Base-by-base conservation (phyloP, 106 monocot species). In the Phalaenopsis equestris region DNA sequence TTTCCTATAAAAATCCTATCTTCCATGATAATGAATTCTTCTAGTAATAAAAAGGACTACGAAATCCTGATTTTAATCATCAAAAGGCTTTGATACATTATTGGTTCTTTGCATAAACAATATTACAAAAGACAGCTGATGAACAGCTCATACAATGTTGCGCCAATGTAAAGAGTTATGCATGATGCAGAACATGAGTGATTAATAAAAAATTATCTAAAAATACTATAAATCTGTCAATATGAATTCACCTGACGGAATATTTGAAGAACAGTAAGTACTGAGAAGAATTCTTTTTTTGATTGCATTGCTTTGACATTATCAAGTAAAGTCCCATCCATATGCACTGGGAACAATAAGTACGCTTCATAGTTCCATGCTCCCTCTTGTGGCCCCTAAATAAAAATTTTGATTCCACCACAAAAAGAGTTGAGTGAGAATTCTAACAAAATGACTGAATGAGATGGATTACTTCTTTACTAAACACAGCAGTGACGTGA, bases 281-380 rank as follows among this genome's bases (percentile, higher is more conserved):
- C 86, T 6, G 90, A 43, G 57, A 84, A 93, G 78, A 87, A 88
- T 67, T 93, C 90, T 81, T 90, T 90, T 80, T 88, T 93, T 47
- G 80, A 39, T 75, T 85, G 88, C 93, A 93, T 88, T 72, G 47
- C 55, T 61, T 83, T 85, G 43, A 81, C 76, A 84, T 83, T 85
- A 73, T 93, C 93, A 36, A 90, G 81, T 80, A 90, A 80, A 48
- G 90, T 93, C 56, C 93, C 93, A 84, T 90, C 90, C 79, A 93
- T 68, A 82, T 90, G 83, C 73, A 93, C 84, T 16, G 93, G 93
- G 45, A 93, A 93, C 67, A 93, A 76, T 49, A 93, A 82, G 78
- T 93, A 93, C 9, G 93, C 93, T 88, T 93, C 93, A 82, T 90
- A 85, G 78, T 90, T 81, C 84, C 83, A 74, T 55, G 78, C 75